A percentile compares a stretch with the other conserved stretches of the same genome.
Conservation (phyloP, 306 rosid genomes). For the Dicorynia guianensis region DNA sequence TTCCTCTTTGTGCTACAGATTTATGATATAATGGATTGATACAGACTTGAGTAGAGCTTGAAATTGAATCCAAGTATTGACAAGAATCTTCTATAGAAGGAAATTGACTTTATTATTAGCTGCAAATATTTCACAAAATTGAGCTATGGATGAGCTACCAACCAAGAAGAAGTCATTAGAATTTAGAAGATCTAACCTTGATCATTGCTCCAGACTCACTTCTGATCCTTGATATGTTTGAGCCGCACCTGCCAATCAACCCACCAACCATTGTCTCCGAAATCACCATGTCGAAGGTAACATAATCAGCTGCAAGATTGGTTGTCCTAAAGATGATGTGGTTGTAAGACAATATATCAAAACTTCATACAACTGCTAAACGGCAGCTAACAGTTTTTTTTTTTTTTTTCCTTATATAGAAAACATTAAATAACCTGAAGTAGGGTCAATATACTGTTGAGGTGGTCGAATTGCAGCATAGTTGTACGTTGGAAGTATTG, state of each 20-base stretch:
- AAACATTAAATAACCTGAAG: constrained; percentile 86
- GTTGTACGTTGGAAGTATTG: constrained; percentile 87
- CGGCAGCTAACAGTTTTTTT: constrained; percentile 54
- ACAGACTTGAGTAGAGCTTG: background rate
- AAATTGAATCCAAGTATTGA: constrained; percentile 29
- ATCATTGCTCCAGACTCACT: constrained; percentile 92
- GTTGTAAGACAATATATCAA: constrained; percentile 83
- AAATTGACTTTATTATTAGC: constrained; percentile 10
- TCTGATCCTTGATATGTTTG: constrained; percentile 93
- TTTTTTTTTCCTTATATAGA: constrained; percentile 53
- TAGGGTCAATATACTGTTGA: constrained; percentile 75
- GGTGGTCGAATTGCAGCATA: constrained; percentile 69
- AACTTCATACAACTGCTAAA: constrained; percentile 64
- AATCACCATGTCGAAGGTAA: constrained; percentile 93
- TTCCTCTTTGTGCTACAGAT: background rate
- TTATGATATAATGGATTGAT: background rate
- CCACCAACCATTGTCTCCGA: constrained; percentile 97
- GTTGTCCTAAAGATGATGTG: constrained; percentile 99
- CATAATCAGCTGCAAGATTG: constrained; percentile 99
- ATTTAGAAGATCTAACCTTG: constrained; percentile 63
- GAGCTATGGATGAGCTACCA: constrained; percentile 1
- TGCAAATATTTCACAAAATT: background rate
- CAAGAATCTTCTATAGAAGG: background rate
- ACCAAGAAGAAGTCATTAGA: background rate
- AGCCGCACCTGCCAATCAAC: constrained; percentile 84